Conservation (phyloP, 1,139 yeast species). For the Kodamaea arcana region DNA sequence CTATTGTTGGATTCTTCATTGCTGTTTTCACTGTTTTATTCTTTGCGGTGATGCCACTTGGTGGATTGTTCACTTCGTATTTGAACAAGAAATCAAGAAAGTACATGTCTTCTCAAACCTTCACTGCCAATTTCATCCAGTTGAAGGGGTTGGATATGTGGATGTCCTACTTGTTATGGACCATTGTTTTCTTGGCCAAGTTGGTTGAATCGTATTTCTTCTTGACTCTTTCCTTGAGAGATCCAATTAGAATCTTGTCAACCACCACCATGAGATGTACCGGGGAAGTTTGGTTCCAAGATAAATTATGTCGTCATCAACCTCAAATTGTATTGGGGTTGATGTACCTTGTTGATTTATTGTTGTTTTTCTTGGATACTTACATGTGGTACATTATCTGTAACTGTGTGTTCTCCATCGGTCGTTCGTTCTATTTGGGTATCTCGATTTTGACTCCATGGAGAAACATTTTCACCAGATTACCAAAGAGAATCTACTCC, state of each 20-base stretch:
- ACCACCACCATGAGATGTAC: conserved; percentile 48
- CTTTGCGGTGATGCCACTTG: conserved; percentile 93
- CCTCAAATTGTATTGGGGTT: conserved; percentile 84
- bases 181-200: conserved; percentile 83
- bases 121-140: conserved; percentile 85
- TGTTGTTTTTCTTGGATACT: conserved; percentile 96
- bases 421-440: conserved; percentile 97
- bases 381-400: conserved; percentile 97
- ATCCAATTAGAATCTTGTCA: conserved; percentile 75
- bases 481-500: conserved; percentile 97
- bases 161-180: conserved; percentile 92
- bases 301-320: conserved; percentile 73
- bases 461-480: conserved; percentile 96
- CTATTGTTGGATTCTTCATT: conserved; percentile 86
- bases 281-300: conserved; percentile 90
- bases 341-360: conserved; percentile 87
- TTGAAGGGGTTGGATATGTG: conserved; percentile 90
- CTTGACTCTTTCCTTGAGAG: conserved; percentile 85
- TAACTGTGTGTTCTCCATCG: conserved; percentile 93
- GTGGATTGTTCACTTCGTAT: conserved; percentile 93
- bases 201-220: conserved; percentile 88
- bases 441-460: conserved; percentile 97
- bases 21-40: conserved; percentile 79
- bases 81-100: conserved; percentile 85
- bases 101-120: conserved; percentile 90